These are phyloP conservation scores for Penicillium cosmopolitanum DNA, from an alignment of 495 filamentous ascomycete genomes.

Conservation along the genomic window DNA sequence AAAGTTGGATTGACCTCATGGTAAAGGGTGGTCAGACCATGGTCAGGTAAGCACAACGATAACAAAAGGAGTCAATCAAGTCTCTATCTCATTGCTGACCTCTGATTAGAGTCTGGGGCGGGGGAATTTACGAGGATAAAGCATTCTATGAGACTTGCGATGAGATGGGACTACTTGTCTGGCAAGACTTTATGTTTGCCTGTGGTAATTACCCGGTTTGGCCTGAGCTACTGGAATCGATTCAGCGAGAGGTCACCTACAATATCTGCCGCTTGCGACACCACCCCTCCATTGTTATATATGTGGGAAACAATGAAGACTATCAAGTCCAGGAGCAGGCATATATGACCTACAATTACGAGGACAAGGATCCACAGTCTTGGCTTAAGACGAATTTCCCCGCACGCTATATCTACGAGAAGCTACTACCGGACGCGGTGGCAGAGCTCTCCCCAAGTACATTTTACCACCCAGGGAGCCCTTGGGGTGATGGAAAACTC, in stretches of 20 bases:
- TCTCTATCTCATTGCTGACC: slow-evolving; percentile 12
- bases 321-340: slow-evolving; percentile 82
- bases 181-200: slow-evolving; percentile 85
- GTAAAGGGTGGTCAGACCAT: slow-evolving; percentile 72
- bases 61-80: not conserved
- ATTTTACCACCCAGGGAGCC: slow-evolving; percentile 83
- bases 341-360: slow-evolving; percentile 60
- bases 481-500: slow-evolving; percentile 78
- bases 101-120: slow-evolving; percentile 67
- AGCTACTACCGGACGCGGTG: slow-evolving; percentile 75
- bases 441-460: slow-evolving; percentile 62
- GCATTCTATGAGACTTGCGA: slow-evolving; percentile 76
- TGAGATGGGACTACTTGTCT: slow-evolving; percentile 73
- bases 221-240: slow-evolving; percentile 66
- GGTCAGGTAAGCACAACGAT: slow-evolving; percentile 53
- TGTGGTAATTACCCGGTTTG: slow-evolving; percentile 80
- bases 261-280: slow-evolving; percentile 79
- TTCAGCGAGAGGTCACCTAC: slow-evolving; percentile 71
- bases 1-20: slow-evolving; percentile 73
- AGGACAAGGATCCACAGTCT: slow-evolving; percentile 76
- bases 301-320: slow-evolving; percentile 92
- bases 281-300: slow-evolving; percentile 87
- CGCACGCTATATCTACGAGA: slow-evolving; percentile 94
- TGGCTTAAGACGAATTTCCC: slow-evolving; percentile 91
- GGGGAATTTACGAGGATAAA: slow-evolving; percentile 75